Evolutionary conservation across 306 rosid genomes (phyloP), one percentile per base, ranked within the genome.

Genomic region (Begonia masoniana): DNA sequence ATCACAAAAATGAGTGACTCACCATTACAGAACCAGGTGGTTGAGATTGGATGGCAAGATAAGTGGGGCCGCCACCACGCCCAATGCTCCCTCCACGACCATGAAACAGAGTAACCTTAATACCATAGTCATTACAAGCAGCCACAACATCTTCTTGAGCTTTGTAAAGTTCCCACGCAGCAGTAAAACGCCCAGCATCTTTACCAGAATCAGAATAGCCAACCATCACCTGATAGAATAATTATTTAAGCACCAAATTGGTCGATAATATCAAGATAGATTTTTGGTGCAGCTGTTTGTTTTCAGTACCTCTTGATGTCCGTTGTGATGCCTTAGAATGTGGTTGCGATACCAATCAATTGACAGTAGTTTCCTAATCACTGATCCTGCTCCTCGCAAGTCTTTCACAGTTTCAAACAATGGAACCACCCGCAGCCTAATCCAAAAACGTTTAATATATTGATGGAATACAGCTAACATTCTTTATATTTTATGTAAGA

Each of bases 11-110:
- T 31, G 9, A 31, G 7, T 2, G 51, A 57, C 84, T 63, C 71
- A 89, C 97, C 97, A 82, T 89, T 57, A 82, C 94, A 53, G 95
- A 89, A 47, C 97, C 97, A 41, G 97, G 97, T 13, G 95, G 97
- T 47, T 89, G 97, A 57, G 97, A 89, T 73, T 89, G 97, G 74
- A 89, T 89, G 75, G 97, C 97, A 56, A 89, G 67, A 76, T 89
- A 80, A 10, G 94, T 89, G 9, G 97, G 97, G 57, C 97, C 97
- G 55, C 97, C 97, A 60, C 97, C 97, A 54, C 97, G 97, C 51
- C 95, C 97, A 43, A 88, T 74, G 66, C 97, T 88, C 26, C 97
- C 95, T 36, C 97, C 97, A 60, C 95, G 95, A 60, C 97, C 95
- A 55, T 89, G 97, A 62, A 88, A 85, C 57, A 89, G 73, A 41